Percentiles rank a stretch among this genome's conserved stretches.
Evolutionary conservation across 441 rosid species (phyloP).

Genomic region (Omphalea diandra): DNA sequence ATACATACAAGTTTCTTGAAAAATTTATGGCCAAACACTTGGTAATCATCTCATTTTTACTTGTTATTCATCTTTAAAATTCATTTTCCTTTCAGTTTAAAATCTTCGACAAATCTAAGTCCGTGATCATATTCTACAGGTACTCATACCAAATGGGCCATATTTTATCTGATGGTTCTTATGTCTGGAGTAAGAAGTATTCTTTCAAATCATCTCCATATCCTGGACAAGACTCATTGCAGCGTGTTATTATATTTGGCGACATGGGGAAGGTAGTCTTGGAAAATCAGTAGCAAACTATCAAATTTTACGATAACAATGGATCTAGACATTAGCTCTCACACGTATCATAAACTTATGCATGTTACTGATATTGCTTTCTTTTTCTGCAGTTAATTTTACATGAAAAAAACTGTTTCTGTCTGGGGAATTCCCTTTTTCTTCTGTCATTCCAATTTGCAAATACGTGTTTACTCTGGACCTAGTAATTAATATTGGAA

Average conservation of each 20-base stretch:
- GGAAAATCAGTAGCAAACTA: background rate
- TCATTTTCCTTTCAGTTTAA: background rate
- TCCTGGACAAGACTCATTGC: constrained; percentile 89
- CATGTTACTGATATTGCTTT: too few relatives aligned
- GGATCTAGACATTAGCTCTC: background rate
- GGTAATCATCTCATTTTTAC: constrained; percentile 36
- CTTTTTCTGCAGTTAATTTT: background rate
- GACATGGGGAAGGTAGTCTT: constrained; percentile 89
- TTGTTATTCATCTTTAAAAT: constrained; percentile 13
- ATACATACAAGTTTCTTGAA: constrained; percentile 87
- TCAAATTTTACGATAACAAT: background rate
- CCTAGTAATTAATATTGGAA: background rate
- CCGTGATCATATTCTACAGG: constrained; percentile 35
- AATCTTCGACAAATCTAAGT: background rate
- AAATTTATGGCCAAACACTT: constrained; percentile 81
- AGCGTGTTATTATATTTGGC: constrained; percentile 74
- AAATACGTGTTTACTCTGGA: background rate
- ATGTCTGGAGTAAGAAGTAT: constrained; percentile 66
- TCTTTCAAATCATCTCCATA: constrained; percentile 71
- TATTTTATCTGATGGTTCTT: constrained; percentile 45
- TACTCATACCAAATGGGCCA: constrained; percentile 80
- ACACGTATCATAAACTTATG: background rate
- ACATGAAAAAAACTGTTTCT: background rate
- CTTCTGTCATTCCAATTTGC: background rate
- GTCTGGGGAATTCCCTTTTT: background rate